A percentile compares a stretch with the other conserved stretches of the same genome.
Evolutionary conservation across 805 yeast species (phyloP).

Genomic region (Wickerhamiella slavikovae): DNA sequence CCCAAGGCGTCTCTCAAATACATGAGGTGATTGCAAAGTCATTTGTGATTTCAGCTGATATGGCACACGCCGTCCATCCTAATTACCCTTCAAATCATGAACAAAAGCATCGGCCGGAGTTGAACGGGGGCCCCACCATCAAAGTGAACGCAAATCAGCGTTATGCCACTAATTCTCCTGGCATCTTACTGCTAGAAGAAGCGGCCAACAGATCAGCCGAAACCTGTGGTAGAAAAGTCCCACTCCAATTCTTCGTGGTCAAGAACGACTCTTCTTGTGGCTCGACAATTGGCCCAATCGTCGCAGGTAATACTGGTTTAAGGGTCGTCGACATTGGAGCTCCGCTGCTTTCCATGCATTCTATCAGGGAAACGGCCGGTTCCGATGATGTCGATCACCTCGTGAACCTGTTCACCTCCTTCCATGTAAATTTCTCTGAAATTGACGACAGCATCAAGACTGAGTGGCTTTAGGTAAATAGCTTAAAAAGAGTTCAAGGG

Average conservation of each 20-base stretch:
- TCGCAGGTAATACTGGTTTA: slow-evolving; percentile 71
- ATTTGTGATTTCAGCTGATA: slow-evolving; percentile 78
- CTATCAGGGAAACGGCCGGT: slow-evolving; percentile 83
- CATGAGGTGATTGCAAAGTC: slow-evolving; percentile 30
- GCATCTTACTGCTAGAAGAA: slow-evolving; percentile 55
- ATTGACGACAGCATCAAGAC: slow-evolving; percentile 3
- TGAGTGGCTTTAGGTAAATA: too few relatives aligned
- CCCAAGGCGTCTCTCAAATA: slow-evolving; percentile 19
- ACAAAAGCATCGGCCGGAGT: slow-evolving; percentile 50
- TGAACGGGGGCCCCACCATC: slow-evolving; percentile 82
- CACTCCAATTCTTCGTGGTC: slow-evolving; percentile 81
- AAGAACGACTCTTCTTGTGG: slow-evolving; percentile 91
- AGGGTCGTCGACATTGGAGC: slow-evolving; percentile 79
- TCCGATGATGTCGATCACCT: slow-evolving; percentile 47
- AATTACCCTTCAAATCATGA: slow-evolving; percentile 68
- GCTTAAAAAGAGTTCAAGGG: too few relatives aligned
- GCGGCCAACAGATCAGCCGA: slow-evolving; percentile 41
- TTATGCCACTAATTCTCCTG: slow-evolving; percentile 84
- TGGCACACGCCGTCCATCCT: slow-evolving; percentile 96
- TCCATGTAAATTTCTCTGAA: slow-evolving; percentile 20
- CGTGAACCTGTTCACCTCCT: slow-evolving; percentile 39
- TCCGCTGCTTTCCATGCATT: slow-evolving; percentile 86
- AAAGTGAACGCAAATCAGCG: slow-evolving; percentile 90
- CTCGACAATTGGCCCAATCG: slow-evolving; percentile 86
- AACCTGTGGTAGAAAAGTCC: too few relatives aligned